phyloP scores from a whole-genome alignment of 2,329 filamentous ascomycete species.

The Colletotrichum sp. region DNA sequence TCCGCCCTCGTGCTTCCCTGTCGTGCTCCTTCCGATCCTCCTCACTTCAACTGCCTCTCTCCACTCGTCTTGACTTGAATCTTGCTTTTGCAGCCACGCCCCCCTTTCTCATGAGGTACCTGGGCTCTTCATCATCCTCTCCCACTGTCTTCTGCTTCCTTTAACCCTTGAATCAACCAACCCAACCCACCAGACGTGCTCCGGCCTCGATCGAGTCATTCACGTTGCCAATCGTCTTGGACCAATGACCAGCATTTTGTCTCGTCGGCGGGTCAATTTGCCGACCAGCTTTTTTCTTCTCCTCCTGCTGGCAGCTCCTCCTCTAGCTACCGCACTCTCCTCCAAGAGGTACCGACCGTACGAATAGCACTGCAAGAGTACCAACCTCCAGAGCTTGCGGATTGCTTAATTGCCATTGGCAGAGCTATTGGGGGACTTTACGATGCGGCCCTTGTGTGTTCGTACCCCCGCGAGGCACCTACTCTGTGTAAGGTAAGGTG shows the following conservation, averaged over 20 bases:
- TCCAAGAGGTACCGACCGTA: background rate
- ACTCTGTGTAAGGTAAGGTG: background rate
- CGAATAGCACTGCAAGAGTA: background rate
- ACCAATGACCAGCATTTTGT: background rate
- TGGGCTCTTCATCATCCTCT: background rate
- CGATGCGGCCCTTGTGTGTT: background rate
- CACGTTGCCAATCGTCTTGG: background rate
- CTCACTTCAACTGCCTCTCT: background rate
- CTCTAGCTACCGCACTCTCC: background rate
- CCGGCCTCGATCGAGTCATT: slow-evolving; percentile 20
- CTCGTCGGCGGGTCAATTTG: slow-evolving; percentile 16
- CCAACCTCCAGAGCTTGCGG: slow-evolving; percentile 1
- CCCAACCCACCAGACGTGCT: slow-evolving; percentile 7
- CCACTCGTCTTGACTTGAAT: background rate
- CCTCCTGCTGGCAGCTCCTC: background rate
- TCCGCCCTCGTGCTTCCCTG: background rate
- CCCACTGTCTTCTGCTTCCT: background rate
- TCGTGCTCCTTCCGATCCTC: slow-evolving; percentile 1
- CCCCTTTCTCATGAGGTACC: background rate
- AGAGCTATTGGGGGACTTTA: background rate
- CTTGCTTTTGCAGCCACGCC: slow-evolving; percentile 2
- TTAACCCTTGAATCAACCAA: slow-evolving; percentile 14
- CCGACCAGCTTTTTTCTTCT: background rate
- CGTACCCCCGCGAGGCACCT: background rate
- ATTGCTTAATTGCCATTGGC: slow-evolving; percentile 7